Conservation (phyloP, 345 rosid species). For the Eutrema yunnanense region DNA sequence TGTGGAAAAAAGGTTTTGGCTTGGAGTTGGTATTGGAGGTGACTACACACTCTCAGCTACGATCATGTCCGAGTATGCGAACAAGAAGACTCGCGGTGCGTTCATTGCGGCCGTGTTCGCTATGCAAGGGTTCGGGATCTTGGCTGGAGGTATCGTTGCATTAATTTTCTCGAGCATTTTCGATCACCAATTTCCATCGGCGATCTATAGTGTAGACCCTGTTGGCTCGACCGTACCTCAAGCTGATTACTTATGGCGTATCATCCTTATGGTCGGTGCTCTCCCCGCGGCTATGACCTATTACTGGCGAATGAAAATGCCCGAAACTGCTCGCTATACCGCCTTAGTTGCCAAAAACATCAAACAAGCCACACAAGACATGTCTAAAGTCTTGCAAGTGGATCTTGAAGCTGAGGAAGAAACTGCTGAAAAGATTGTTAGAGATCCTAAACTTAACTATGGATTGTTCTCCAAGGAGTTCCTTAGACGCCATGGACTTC, state of each 20-base stretch:
- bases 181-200: constrained; percentile 30
- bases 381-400: constrained; percentile 45
- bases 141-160: constrained; percentile 47
- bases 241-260: constrained; percentile 50
- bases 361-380: constrained; percentile 41
- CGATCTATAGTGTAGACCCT: constrained; percentile 19
- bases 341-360: constrained; percentile 44
- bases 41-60: constrained; percentile 59
- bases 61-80: constrained; percentile 60
- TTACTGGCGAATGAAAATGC: constrained; percentile 61
- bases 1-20: constrained; percentile 42
- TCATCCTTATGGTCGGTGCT: constrained; percentile 48
- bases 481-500: constrained; percentile 44
- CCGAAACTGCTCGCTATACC: constrained; percentile 52
- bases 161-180: constrained; percentile 33
- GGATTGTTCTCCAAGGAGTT: constrained; percentile 42
- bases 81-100: constrained; percentile 55
- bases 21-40: constrained; percentile 63
- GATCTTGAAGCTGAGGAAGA: constrained; percentile 37
- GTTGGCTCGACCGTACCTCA: constrained; percentile 33
- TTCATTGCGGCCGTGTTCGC: constrained; percentile 53
- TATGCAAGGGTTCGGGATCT: constrained; percentile 59
- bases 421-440: neutral
- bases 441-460: constrained; percentile 17
- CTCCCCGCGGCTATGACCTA: constrained; percentile 44